Base-by-base conservation (phyloP, 768 basidiomycete genomes). In the Mycena galericulata region DNA sequence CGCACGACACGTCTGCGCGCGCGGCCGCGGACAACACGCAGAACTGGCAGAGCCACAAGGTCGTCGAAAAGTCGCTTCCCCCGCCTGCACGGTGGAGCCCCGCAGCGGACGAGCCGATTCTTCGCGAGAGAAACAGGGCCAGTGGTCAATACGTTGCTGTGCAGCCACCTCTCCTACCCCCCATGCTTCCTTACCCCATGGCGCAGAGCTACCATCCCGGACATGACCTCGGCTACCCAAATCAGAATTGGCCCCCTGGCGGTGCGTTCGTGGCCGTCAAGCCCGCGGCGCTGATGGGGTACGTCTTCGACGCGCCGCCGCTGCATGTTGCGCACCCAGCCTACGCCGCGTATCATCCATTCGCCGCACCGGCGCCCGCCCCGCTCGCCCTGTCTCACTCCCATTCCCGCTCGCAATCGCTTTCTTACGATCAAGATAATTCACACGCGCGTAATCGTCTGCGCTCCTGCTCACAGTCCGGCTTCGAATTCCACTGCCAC, bases 41-140 rank as follows among this genome's bases (percentile, higher is more conserved):
- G 72, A 60, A 62, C 61, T 50, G 65, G 63, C 65, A 73, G 75
- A 57, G 59, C 56, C 53, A 49, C 62, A 59, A 64, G 45, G 63
- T 65, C 54, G 46, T 76, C 18, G 74, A 79, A 36, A 84, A 83
- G 43, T 40, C 73, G 15, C 76, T 93, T 20, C 92, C 92, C 49
- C 91, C 92, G 26, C 92, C 93, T 26, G 89, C 92, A 3, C 89
- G 89, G 77, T 94, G 93, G 93, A 92, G 92, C 74, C 92, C 93
- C 53, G 86, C 89, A 15, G 90, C 85, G n/a, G 92, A 92, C 72
- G 93, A 93, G 72, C 92, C 91, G 20, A 87, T 94, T 64, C 78
- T 87, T 32, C 86, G 89, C 36, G 84, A 87, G 58, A 79, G 82
- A 59, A 86, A 83, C 71, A 83, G 89, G 58, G 76, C 77, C 45